Base-by-base conservation (phyloP, 106 monocot genomes). In the Alisma plantagoaquatica region DNA sequence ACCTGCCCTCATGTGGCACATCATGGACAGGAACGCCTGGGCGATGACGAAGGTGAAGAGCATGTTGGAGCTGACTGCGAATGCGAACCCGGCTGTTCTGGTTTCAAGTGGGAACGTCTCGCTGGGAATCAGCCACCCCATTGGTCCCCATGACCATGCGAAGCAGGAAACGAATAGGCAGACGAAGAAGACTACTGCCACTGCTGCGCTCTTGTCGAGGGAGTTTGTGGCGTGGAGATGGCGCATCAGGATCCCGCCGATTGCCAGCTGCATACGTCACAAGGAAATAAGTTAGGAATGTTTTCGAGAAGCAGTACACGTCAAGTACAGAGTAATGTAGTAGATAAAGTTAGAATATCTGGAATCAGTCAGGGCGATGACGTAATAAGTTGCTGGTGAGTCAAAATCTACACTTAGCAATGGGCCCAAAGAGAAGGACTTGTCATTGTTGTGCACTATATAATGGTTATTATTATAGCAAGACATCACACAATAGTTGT, bases 141-240 rank as follows among this genome's bases (percentile, higher is more conserved):
- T 52, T 2, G 83, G 83, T 1, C 83, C 83, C 83, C 83, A 83
- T 0, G 83, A 83, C 83, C 83, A 83, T 3, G 74, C 77, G 38
- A 77, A 83, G 27, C 73, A 51, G 9, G 75, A 62, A 1, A 75
- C 72, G 38, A 71, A 81, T 17, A 56, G 38, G 63, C 81, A 81
- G 3, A 81, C 45, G 49, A 83, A 42, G 14, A 74, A 25, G 23
- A 85, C 69, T 19, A 84, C 79, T 15, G 64, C 19, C 29, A 68
- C 19, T 8, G 74, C 77, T 22, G 54, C 74, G 5, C 58, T 51
- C 14, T 53, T 43, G 35, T 63, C 23, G n/a, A 83, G 59, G n/a
- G n/a, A n/a, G n/a, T n/a, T n/a, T n/a, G n/a, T n/a, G n/a, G n/a
- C n/a, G n/a, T n/a, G n/a, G n/a, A n/a, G n/a, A n/a, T n/a, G n/a